Evolutionary conservation across 352 stramenopile genomes (phyloP).

Genomic region (Pythium brachiatum): DNA sequence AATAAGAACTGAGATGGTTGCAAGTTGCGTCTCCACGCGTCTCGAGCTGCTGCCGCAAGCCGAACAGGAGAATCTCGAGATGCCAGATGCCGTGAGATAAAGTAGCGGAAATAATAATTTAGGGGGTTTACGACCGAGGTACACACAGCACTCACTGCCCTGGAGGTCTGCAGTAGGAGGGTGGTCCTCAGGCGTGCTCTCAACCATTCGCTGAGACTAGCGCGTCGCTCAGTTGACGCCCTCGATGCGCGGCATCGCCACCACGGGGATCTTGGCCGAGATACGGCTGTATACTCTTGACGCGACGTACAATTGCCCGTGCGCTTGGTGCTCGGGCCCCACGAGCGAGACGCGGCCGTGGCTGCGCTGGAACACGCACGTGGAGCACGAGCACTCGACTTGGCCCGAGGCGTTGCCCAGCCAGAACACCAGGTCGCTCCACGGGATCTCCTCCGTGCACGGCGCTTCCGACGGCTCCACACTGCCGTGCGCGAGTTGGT

Average conservation of each 20-base stretch:
- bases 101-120: too few species aligned
- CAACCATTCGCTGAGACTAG: too few species aligned
- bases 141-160: too few species aligned
- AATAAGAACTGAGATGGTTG: too few species aligned
- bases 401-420: constrained; percentile 21
- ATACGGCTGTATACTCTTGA: constrained; percentile 7
- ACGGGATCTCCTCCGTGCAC: constrained; percentile 24
- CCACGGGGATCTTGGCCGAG: constrained; percentile 13
- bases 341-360: constrained; percentile 4
- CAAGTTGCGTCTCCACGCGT: too few species aligned
- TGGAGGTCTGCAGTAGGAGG: too few species aligned
- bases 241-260: constrained; percentile 11
- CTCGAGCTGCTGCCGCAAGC: too few species aligned
- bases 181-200: too few species aligned
- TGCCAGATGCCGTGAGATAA: too few species aligned
- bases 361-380: constrained; percentile 12
- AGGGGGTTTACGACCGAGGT: too few species aligned
- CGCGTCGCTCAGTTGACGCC: constrained; percentile 8
- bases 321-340: background rate
- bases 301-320: constrained; percentile 34
- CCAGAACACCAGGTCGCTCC: constrained; percentile 27
- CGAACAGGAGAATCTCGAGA: too few species aligned
- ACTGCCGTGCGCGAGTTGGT: background rate
- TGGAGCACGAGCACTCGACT: constrained; percentile 20
- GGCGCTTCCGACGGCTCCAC: constrained; percentile 18